Base-by-base conservation (phyloP, 352 stramenopile species). In the Peronospora destructor region DNA sequence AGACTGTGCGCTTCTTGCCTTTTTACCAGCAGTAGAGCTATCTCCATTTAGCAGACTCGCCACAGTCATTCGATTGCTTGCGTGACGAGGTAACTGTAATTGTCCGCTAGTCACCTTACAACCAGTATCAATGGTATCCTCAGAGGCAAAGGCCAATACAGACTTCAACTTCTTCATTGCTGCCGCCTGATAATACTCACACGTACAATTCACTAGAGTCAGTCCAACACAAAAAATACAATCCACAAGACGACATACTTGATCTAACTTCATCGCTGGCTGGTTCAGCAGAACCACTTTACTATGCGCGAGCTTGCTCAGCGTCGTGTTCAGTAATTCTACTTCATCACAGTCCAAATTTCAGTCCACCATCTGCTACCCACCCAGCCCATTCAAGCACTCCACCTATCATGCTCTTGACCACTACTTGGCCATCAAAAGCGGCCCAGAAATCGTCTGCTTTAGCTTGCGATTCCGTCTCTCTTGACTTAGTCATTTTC, bases 331-430 rank as follows among this genome's bases (percentile, higher is more conserved):
- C n/a, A 87, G 62, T n/a, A 87, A 53, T 38, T 84, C 76, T 87
- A 56, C 5, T 39, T 16, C 12, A 42, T 16, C 12, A 39, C 11
- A 39, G 33, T 10, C 11, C 40, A 34, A 28, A 13, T 13, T 66
- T 77, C 64, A 6, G 41, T 19, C 8, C 28, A 40, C 38, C 28
- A 33, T 46, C 10, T 3, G 36, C n/a, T 13, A 43, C 53, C 19
- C 0, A 32, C 10, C 28, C 28, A 32, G 11, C 7, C 6, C 4
- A 9, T 0, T 13, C 1, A 33, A 45, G 14, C 9, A 11, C 45
- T 13, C n/a, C 54, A 86, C 78, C 78, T 23, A 89, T 89, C 46
- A 91, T 66, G 17, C 67, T 87, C 53, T 91, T 91, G 14, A 67
- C 45, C 45, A 88, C 64, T 12, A 85, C 55, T 37, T 76, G 49